A percentile compares a stretch with the other conserved stretches of the same genome.
phyloP scores from a whole-genome alignment of 164 flowering plant species.

The Aristolochia contorta region DNA sequence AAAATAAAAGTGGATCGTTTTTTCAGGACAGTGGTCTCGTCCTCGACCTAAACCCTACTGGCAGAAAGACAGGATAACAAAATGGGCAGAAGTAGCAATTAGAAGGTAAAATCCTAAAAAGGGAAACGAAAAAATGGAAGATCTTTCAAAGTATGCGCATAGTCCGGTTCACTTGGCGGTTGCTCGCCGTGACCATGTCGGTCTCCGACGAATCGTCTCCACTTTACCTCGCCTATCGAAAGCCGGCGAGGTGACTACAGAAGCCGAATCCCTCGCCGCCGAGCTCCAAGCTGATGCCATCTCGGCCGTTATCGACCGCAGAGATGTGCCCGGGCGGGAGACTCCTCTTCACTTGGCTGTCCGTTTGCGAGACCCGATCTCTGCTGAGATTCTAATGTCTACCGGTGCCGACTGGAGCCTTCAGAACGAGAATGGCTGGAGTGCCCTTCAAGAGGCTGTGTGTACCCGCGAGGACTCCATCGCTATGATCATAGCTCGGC shows the following conservation, averaged over 20 bases:
- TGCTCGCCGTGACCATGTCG: slow-evolving; percentile 51
- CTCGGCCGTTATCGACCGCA: slow-evolving; percentile 69
- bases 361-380: slow-evolving; percentile 56
- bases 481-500: slow-evolving; percentile 91
- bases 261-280: slow-evolving; percentile 69
- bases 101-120: neutral
- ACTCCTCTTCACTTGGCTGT: slow-evolving; percentile 96
- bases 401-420: slow-evolving; percentile 99
- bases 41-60: no score
- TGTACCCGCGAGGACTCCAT: slow-evolving; percentile 86
- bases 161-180: slow-evolving; percentile 85
- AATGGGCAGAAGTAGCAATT: no score
- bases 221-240: slow-evolving; percentile 65
- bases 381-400: slow-evolving; percentile 87
- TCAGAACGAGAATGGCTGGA: slow-evolving; percentile 96
- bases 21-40: no score
- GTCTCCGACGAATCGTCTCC: slow-evolving; percentile 46
- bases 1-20: no score
- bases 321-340: slow-evolving; percentile 97
- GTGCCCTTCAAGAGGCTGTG: slow-evolving; percentile 96
- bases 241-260: slow-evolving; percentile 75
- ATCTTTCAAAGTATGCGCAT: slow-evolving; percentile 63
- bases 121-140: slow-evolving; percentile 46
- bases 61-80: no score
- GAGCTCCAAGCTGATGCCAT: slow-evolving; percentile 73